Base-by-base conservation (phyloP, 148 eudicot genomes). In the Drosera capensis region DNA sequence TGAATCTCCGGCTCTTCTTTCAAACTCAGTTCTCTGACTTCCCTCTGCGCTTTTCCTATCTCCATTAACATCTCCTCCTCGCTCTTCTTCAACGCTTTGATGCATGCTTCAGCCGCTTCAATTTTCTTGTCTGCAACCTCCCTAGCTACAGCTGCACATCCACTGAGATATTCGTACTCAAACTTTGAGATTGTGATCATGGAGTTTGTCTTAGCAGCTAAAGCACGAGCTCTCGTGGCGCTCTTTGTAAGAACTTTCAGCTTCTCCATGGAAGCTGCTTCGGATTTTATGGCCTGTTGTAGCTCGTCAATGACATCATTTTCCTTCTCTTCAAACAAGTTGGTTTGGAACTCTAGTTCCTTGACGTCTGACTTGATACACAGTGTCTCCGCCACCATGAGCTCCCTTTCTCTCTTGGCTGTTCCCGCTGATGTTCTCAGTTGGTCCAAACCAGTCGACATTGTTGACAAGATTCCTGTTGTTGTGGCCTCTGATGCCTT, bases 91-190 rank as follows among this genome's bases (percentile, higher is more conserved):
- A 85, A 37, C 38, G 99, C 87, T 55, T 72, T 68, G 5, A 64
- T 50, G 93, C 99, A 84, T 11, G 78, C 78, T 31, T 67, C 59
- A 60, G 93, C 99, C 20, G 99, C 99, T 25, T 56, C 79, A 19
- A 80, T 75, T 48, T 90, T 90, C 62, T 78, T 84, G 25, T 80
- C 78, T 31, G 88, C 99, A 53, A 76, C 45, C 49, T 84, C 75
- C 52, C 59, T 60, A 1, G 88, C 88, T 11, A 46, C 68, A 12
- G 16, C 63, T 24, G 95, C 95, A 54, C 56, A 51, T 20, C 78
- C 78, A 25, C 45, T 73, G 45, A 90, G 67, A 62, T 90, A 90
- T 49, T 78, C 81, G 14, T 78, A 81, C 62, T 90, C 99, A 45
- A 75, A 81, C 44, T 48, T 80, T n/a, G 95, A 78, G 51, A 90